phyloP scores from a whole-genome alignment of 768 basidiomycete genomes.

The Tylopilus vinaceipallidus region DNA sequence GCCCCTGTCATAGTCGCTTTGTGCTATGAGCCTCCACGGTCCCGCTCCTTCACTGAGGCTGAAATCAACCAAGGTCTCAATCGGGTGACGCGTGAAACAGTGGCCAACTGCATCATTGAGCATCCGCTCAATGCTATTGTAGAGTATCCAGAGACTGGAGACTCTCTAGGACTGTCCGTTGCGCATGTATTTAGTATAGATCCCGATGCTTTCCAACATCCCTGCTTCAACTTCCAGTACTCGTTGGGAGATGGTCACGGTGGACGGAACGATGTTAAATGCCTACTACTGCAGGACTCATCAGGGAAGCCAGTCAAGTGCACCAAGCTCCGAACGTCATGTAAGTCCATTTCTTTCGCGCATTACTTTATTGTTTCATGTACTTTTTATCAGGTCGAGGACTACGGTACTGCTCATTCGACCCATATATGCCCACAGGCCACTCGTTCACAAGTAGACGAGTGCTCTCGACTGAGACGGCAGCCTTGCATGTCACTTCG shows the following conservation, averaged over 20 bases:
- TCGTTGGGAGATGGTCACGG: conserved; percentile 2
- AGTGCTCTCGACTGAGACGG: neutral
- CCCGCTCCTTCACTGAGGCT: neutral
- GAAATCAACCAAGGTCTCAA: neutral
- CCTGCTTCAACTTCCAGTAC: neutral
- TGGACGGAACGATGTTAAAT: neutral
- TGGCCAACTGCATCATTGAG: neutral
- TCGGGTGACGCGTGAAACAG: neutral
- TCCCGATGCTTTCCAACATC: neutral
- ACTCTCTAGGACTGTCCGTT: neutral
- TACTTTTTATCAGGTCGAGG: conserved; percentile 1
- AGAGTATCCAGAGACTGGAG: conserved; percentile 4
- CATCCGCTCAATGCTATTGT: neutral
- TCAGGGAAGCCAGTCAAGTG: neutral
- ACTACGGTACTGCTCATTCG: neutral
- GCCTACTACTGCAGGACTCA: neutral
- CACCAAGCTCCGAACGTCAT: neutral
- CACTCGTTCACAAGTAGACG: neutral
- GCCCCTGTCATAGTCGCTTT: neutral
- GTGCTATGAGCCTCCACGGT: neutral
- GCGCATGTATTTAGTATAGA: neutral
- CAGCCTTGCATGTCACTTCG: neutral
- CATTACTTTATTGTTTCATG: too few relatives aligned
- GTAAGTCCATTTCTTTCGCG: too few relatives aligned
- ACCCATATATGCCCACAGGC: fast-evolving